Conservation (phyloP, 305 asterid genomes). For the Fraxinus sp. region DNA sequence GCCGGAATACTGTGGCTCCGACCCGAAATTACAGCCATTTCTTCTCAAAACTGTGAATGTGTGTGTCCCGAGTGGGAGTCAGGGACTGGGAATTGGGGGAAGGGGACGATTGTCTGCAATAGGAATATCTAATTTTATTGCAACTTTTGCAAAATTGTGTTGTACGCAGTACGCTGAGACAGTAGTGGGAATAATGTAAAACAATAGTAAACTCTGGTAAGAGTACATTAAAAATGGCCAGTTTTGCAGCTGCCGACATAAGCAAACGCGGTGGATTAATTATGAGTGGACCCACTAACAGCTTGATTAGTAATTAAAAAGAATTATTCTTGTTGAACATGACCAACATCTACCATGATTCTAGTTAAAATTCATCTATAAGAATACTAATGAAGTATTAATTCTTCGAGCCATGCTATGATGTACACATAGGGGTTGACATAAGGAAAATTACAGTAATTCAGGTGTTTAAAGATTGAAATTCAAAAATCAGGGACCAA, state of each 20-base stretch:
- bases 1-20: neutral
- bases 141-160: neutral
- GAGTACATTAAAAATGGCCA: neutral
- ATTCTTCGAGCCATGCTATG: too few species aligned
- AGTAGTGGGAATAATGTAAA: neutral
- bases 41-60: neutral
- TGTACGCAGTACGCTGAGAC: neutral
- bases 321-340: too few species aligned
- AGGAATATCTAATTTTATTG: neutral
- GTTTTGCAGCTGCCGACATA: neutral
- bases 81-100: neutral
- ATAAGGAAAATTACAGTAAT: too few species aligned
- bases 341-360: too few species aligned
- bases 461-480: too few species aligned
- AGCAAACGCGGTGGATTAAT: neutral
- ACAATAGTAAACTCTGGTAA: neutral
- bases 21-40: neutral
- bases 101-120: neutral
- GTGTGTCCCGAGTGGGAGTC: neutral
- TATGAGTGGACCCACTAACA: neutral
- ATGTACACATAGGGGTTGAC: too few species aligned
- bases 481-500: too few species aligned
- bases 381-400: too few species aligned
- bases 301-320: too few species aligned
- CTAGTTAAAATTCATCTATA: too few species aligned